Evolutionary conservation across 768 basidiomycete species (phyloP), one percentile per base, ranked within the genome.

Genomic region (Russula emetica): DNA sequence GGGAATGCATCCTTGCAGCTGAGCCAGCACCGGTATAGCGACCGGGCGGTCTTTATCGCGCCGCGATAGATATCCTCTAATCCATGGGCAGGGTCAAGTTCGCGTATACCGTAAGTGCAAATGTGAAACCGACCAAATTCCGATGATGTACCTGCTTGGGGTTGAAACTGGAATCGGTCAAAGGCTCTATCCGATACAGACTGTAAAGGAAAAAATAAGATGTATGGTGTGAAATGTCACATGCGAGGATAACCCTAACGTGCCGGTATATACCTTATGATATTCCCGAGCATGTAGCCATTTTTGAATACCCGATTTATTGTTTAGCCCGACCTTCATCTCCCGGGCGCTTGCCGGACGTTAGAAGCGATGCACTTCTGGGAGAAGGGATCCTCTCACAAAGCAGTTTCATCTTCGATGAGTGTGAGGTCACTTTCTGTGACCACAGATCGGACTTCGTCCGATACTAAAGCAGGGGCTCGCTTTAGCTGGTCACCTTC

Each of bases 1-100:
- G 63, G 59, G 45, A 64, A 64, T 16, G 63, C 63, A 11, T 64
- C 32, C 11, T 45, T 60, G 54, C 63, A 60, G 40, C 30, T 36
- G 24, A 64, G 58, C 18, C 45, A 18, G 16, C 47, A 44, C 20
- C 59, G 36, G n/a, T 42, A 56, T 6, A 60, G 54, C 13, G 47
- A 10, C 14, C 30, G 47, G 9, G 63, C 63, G 22, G 51, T 32
- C 24, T 18, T 26, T 10, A 28, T 51, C 26, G 42, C 58, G 20
- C 24, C 32, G 4, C 22, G 28, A n/a, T 14, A 10, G 30, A 16
- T 34, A 36, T 24, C 38, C 8, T 38, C 34, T 38, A 28, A 16
- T 50, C n/a, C 2, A 11, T 6, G 8, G 36, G 5, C 7, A 22
- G 20, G 10, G 24, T 62, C 36, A 54, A 38, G 14, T 42, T 24